These are phyloP conservation scores for Nepenthes alata DNA, from an alignment of 179 eudicot species.

Conservation along the genomic window DNA sequence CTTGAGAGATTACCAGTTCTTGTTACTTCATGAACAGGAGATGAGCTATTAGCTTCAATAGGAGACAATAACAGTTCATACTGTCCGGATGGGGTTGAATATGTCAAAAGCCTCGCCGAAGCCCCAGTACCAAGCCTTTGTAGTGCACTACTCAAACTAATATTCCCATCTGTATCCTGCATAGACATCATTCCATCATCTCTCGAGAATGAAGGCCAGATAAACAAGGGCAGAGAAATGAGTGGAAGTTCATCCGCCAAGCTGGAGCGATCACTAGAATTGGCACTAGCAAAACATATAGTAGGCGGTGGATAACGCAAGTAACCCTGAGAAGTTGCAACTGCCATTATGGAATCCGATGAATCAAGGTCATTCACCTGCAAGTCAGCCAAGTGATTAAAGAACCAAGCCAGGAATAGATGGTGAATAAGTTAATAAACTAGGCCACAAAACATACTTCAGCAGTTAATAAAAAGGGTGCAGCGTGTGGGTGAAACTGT, in stretches of 20 bases:
- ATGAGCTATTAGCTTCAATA: constrained; percentile 33
- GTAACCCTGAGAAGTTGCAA: constrained; percentile 83
- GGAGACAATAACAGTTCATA: constrained; percentile 86
- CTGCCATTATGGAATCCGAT: constrained; percentile 76
- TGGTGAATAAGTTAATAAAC: constrained; percentile 1
- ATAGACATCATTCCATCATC: constrained; percentile 32
- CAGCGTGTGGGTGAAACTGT: constrained; percentile 92
- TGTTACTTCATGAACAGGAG: constrained; percentile 23
- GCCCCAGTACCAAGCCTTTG: constrained; percentile 52
- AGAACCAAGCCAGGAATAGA: neutral
- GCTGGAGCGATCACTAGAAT: constrained; percentile 36
- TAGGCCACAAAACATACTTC: constrained; percentile 35
- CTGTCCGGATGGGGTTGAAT: constrained; percentile 91
- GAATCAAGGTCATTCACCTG: constrained; percentile 95
- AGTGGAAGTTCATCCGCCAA: constrained; percentile 41
- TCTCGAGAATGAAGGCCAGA: constrained; percentile 52
- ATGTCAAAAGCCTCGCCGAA: constrained; percentile 77
- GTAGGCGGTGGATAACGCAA: constrained; percentile 85
- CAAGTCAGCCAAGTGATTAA: constrained; percentile 11
- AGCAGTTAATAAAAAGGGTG: constrained; percentile 82
- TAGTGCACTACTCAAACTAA: constrained; percentile 27
- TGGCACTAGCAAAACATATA: constrained; percentile 67
- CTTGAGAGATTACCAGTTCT: constrained; percentile 23
- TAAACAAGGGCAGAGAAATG: constrained; percentile 48
- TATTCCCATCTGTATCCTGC: constrained; percentile 38